phyloP scores from a whole-genome alignment of 140 eudicot genomes.

The Senecio squalidus region DNA sequence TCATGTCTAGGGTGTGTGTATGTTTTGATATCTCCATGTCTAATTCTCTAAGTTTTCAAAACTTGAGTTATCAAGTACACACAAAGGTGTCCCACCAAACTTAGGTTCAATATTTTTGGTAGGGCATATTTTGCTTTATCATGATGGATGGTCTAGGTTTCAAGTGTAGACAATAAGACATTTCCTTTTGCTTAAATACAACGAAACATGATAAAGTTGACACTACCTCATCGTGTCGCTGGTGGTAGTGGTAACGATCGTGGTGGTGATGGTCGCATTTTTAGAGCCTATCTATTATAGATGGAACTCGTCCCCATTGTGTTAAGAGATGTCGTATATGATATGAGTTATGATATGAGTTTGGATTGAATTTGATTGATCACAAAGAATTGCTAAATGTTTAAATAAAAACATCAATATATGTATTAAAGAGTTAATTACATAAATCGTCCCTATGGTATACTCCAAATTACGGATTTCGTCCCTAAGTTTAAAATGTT shows the following conservation, averaged over 20 bases:
- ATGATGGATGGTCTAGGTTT: slow-evolving; percentile 36
- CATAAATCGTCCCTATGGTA: no score
- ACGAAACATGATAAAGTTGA: slow-evolving; percentile 39
- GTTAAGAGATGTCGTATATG: background rate
- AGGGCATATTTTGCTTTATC: slow-evolving; percentile 35
- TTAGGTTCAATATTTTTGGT: slow-evolving; percentile 48
- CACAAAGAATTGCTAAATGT: background rate
- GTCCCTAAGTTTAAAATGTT: no score
- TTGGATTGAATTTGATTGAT: slow-evolving; percentile 7
- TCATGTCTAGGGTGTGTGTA: slow-evolving; percentile 29
- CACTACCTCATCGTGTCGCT: slow-evolving; percentile 34
- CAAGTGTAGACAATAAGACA: slow-evolving; percentile 47
- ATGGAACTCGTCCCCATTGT: background rate
- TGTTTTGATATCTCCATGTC: slow-evolving; percentile 33
- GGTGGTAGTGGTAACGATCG: slow-evolving; percentile 23
- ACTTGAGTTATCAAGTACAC: slow-evolving; percentile 43
- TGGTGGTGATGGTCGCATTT: no score
- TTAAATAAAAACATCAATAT: no score
- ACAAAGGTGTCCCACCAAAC: slow-evolving; percentile 43
- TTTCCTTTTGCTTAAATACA: slow-evolving; percentile 43
- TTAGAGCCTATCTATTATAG: background rate
- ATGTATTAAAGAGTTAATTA: no score
- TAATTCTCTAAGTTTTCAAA: slow-evolving; percentile 19
- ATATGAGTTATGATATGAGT: no score
- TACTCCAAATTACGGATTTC: no score